Evolutionary conservation across 495 filamentous ascomycete genomes (phyloP).

Genomic region (Podospora pseudopauciseta): DNA sequence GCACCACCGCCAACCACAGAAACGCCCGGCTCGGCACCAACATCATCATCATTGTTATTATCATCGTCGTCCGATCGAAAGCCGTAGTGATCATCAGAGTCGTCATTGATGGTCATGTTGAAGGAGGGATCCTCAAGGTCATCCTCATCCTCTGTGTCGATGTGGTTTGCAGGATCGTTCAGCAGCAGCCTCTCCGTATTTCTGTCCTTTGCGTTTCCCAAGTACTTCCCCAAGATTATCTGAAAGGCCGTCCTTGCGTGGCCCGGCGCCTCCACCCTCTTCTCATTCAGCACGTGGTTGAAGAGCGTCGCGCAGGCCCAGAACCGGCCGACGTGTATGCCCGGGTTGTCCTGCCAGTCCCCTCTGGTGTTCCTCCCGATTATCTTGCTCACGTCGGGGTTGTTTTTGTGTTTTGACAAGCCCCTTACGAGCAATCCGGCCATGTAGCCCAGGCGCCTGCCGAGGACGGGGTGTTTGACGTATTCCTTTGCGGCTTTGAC

Average conservation of each 20-base stretch:
- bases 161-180: too few species aligned
- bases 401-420: not conserved
- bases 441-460: not conserved
- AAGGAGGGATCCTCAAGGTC: too few species aligned
- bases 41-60: too few species aligned
- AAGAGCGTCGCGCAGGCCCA: not conserved
- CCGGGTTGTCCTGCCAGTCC: not conserved
- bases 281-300: not conserved
- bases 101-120: too few species aligned
- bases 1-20: too few species aligned
- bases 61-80: too few species aligned
- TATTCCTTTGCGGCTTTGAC: not conserved
- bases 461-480: not conserved
- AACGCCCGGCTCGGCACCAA: too few species aligned
- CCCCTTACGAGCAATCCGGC: not conserved
- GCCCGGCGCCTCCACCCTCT: not conserved
- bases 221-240: not conserved
- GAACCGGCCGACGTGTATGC: not conserved
- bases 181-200: too few species aligned
- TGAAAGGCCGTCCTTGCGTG: not conserved
- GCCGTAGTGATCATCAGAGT: too few species aligned
- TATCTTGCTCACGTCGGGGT: not conserved
- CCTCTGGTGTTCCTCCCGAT: not conserved
- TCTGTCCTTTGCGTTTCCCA: not conserved
- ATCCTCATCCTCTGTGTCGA: too few species aligned